Conservation (phyloP, 2,329 filamentous ascomycete genomes). For the Zasmidium citrigriseum region DNA sequence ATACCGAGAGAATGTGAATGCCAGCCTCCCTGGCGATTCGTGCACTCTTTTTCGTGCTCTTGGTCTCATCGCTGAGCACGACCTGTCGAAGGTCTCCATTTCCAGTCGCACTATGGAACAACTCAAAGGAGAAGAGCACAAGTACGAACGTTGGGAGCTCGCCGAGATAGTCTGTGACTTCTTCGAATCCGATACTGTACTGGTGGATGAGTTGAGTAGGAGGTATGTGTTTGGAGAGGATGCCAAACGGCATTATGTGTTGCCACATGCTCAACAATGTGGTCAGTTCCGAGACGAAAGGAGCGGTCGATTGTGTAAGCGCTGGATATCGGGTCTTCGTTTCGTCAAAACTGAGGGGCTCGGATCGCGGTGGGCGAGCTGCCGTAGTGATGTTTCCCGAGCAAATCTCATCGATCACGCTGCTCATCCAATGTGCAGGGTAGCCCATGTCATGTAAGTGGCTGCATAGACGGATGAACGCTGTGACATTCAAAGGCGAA, state of each 20-base stretch:
- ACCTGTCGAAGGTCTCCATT: conserved; percentile 1
- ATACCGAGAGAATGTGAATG: conserved; percentile 16
- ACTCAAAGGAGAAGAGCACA: conserved; percentile 5
- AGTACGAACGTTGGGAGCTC: conserved; percentile 12
- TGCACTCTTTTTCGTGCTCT: background rate
- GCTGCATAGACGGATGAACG: conserved; percentile 12
- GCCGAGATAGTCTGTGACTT: background rate
- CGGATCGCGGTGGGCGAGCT: conserved; percentile 16
- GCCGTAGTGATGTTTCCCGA: conserved; percentile 12
- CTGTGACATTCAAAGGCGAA: conserved; percentile 21
- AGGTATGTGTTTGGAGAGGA: conserved; percentile 2
- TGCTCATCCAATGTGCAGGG: conserved; percentile 18
- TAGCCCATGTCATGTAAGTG: conserved; percentile 17
- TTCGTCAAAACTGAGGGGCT: conserved; percentile 13
- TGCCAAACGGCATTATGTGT: conserved; percentile 13
- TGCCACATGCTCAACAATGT: conserved; percentile 16
- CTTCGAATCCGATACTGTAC: conserved; percentile 8
- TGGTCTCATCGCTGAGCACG: conserved; percentile 16
- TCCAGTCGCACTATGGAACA: background rate
- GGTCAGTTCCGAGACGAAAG: conserved; percentile 15
- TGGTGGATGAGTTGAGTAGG: conserved; percentile 7
- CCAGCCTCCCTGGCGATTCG: conserved; percentile 8
- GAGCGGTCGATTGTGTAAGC: conserved; percentile 9
- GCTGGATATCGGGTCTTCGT: conserved; percentile 5
- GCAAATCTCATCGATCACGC: conserved; percentile 7